Percentiles rank a stretch among this genome's conserved stretches.
These are phyloP conservation scores for Abortiporus biennis DNA, from an alignment of 1,284 basidiomycete genomes.

Conservation along the genomic window DNA sequence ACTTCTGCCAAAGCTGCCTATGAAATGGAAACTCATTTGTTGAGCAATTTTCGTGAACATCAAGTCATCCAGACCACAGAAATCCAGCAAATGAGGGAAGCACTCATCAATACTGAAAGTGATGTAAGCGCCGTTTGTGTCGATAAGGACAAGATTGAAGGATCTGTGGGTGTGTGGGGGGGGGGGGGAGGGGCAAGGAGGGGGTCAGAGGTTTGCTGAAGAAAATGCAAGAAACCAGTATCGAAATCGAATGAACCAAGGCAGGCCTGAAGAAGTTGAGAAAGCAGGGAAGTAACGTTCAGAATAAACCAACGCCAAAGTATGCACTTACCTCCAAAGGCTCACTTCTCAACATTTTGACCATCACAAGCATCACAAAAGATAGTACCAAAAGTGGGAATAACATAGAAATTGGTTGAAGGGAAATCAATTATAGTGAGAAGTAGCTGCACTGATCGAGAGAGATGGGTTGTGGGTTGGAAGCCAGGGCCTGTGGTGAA, in stretches of 20 bases:
- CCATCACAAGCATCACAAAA: too few species aligned
- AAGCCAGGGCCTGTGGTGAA: too few species aligned
- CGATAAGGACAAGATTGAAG: constrained; percentile 92
- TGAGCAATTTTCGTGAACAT: constrained; percentile 71
- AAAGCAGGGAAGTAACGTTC: constrained; percentile 92
- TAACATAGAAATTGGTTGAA: too few species aligned
- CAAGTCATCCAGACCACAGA: constrained; percentile 67
- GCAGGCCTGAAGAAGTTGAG: constrained; percentile 81
- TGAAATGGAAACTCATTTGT: constrained; percentile 77
- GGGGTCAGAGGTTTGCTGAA: constrained; percentile 85
- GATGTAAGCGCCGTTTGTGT: constrained; percentile 85
- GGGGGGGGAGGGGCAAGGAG: constrained; percentile 94
- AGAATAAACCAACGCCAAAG: too few species aligned
- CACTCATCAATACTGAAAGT: constrained; percentile 88
- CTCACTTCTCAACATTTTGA: too few species aligned
- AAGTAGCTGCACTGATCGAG: too few species aligned
- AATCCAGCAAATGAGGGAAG: constrained; percentile 71
- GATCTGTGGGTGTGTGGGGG: too few species aligned
- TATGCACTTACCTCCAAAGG: too few species aligned
- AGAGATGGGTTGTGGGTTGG: too few species aligned
- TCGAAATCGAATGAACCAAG: constrained; percentile 71
- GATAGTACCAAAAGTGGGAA: too few species aligned
- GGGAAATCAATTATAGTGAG: too few species aligned
- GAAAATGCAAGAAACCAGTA: constrained; percentile 76
- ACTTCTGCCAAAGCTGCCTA: constrained; percentile 75